Base-by-base conservation (phyloP, 2,329 filamentous ascomycete species). In the Calonectria ilicicola region DNA sequence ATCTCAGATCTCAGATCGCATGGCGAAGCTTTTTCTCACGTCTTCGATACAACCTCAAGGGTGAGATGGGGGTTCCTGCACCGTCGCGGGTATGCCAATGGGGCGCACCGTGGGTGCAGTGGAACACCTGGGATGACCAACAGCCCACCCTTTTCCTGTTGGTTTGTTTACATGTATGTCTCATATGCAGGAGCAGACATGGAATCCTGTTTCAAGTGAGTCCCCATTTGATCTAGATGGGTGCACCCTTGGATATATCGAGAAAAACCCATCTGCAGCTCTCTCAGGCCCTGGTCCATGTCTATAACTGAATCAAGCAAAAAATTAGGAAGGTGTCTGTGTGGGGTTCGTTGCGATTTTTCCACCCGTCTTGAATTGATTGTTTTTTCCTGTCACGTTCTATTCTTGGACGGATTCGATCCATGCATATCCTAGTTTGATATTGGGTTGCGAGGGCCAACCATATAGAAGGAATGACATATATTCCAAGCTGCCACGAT, bases 211-310 rank as follows among this genome's bases (percentile, higher is more conserved):
- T 63, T 63, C 58, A 63, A 46, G 40, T 63, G 17, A 27, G 58
- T 63, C 38, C 58, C 58, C 58, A 63, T 63, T 42, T 32, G 23
- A 63, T 42, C 58, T 21, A 42, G 38, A n/a, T 63, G 44, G 38
- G 53, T 40, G 3, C 26, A 63, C 40, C 58, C 58, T 44, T 29
- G 58, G 27, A 63, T 63, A 23, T 63, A 42, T 27, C 40, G 26
- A 38, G 35, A 23, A 60, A 40, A 60, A 14, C 3, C n/a, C 53
- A 2, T 60, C 53, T 60, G 53, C 53, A 63, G 23, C 38, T 46
- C 27, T 46, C 58, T 63, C 58, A 15, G 23, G 23, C 58, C 58
- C 58, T 63, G 58, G 38, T 63, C 58, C 58, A 63, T 63, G 58
- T 42, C 40, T 21, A 9, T 38, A 38, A 35, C 10, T 9, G 32